A percentile compares a stretch with the other conserved stretches of the same genome.
Conservation (phyloP, 1,139 yeast species). For the Arxiozyma telluris region DNA sequence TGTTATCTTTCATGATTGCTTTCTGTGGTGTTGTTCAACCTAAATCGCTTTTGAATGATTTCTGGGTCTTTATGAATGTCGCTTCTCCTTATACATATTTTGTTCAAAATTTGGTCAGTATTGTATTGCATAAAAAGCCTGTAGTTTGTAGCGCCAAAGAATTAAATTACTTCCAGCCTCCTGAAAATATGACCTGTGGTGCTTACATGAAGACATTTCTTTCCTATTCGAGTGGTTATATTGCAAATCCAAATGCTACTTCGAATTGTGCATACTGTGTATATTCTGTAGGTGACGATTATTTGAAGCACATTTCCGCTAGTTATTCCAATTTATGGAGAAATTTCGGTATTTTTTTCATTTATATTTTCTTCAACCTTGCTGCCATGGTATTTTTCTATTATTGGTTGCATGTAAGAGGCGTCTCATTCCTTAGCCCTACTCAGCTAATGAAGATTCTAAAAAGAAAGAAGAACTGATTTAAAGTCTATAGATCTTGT, state of each 20-base stretch:
- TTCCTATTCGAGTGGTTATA: constrained; percentile 38
- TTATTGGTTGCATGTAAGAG: constrained; percentile 32
- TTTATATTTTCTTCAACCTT: constrained; percentile 47
- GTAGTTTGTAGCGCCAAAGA: constrained; percentile 49
- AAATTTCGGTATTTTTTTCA: constrained; percentile 55
- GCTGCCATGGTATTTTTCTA: constrained; percentile 38
- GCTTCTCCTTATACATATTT: constrained; percentile 63
- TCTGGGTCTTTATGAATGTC: constrained; percentile 69
- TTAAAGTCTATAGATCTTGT: not conserved
- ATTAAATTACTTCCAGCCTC: constrained; percentile 45
- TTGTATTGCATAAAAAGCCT: constrained; percentile 45
- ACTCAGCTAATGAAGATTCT: not conserved
- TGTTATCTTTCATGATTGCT: constrained; percentile 44
- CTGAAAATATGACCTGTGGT: constrained; percentile 51
- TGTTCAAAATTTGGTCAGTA: constrained; percentile 48
- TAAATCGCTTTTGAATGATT: constrained; percentile 48
- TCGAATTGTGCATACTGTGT: constrained; percentile 52
- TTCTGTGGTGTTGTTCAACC: constrained; percentile 64
- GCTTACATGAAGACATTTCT: constrained; percentile 37
- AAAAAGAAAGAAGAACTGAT: constrained; percentile 1
- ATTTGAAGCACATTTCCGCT: constrained; percentile 38
- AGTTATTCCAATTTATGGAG: constrained; percentile 49
- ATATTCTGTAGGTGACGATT: constrained; percentile 46
- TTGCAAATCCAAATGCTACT: constrained; percentile 45
- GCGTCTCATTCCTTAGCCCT: not conserved